A percentile compares a stretch with the other conserved stretches of the same genome.
phyloP scores from a whole-genome alignment of 2,329 filamentous ascomycete species.

The Paraphoma sp. region DNA sequence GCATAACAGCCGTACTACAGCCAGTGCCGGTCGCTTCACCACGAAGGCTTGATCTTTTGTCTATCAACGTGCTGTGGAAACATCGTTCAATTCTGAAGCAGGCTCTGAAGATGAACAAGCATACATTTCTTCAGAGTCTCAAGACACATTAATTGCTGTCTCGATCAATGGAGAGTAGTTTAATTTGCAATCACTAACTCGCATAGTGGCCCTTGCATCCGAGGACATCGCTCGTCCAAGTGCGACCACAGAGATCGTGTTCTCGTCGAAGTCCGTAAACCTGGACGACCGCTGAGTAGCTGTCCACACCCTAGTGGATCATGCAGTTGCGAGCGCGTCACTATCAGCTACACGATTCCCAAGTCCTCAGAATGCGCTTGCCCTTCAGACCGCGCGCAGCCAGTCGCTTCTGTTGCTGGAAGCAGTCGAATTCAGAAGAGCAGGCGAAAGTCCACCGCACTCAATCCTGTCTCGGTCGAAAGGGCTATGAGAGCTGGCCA shows the following conservation, averaged over 20 bases:
- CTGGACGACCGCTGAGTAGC: conserved; percentile 71
- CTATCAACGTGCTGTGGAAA: no score
- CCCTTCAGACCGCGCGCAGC: conserved; percentile 38
- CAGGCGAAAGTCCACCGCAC: conserved; percentile 36
- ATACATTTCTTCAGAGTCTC: no score
- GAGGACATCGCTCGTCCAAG: conserved; percentile 77
- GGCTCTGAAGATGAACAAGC: no score
- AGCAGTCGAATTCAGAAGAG: conserved; percentile 43
- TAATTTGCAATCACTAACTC: background rate
- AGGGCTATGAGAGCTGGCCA: conserved; percentile 44
- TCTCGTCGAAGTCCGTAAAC: conserved; percentile 74
- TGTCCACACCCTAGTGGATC: conserved; percentile 71
- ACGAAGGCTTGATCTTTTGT: no score
- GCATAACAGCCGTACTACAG: no score
- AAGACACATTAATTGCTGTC: no score
- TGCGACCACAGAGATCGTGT: conserved; percentile 74
- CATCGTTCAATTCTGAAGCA: no score
- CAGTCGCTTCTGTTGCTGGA: conserved; percentile 25
- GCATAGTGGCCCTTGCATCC: conserved; percentile 73
- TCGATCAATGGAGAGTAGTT: background rate
- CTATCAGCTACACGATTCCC: conserved; percentile 55
- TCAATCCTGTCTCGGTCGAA: conserved; percentile 39
- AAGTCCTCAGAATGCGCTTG: conserved; percentile 49
- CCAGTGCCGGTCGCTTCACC: no score
- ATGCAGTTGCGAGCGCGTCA: conserved; percentile 69